phyloP scores from a whole-genome alignment of 345 rosid genomes.

The Eutrema japonicum region DNA sequence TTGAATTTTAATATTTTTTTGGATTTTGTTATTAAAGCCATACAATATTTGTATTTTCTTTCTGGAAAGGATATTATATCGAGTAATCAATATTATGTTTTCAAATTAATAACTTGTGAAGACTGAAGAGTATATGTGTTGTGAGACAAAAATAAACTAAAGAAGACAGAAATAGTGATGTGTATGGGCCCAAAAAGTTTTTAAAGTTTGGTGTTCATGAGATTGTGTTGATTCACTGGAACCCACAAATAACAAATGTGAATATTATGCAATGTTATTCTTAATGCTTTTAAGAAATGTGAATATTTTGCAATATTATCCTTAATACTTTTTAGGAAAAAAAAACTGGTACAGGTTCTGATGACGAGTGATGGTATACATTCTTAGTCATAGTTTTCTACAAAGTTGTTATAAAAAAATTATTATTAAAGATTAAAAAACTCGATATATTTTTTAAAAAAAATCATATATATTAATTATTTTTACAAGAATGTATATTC shows the following conservation, averaged over 20 bases:
- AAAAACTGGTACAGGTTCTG: constrained; percentile 17
- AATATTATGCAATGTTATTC: constrained; percentile 25
- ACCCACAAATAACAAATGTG: constrained; percentile 43
- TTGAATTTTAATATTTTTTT: constrained; percentile 12
- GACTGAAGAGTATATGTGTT: neutral
- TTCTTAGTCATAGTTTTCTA: too few species aligned
- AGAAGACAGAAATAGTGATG: constrained; percentile 10
- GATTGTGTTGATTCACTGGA: constrained; percentile 43
- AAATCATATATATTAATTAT: too few species aligned
- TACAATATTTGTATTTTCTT: constrained; percentile 26
- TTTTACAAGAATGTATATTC: too few species aligned
- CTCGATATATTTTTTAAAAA: too few species aligned
- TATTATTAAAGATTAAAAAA: too few species aligned
- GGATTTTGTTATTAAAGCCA: constrained; percentile 10
- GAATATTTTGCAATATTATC: constrained; percentile 13
- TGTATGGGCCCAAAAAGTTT: constrained; percentile 41
- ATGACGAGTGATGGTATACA: neutral
- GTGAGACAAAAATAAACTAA: neutral
- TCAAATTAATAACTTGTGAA: neutral
- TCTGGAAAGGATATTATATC: constrained; percentile 9
- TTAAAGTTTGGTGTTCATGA: constrained; percentile 40
- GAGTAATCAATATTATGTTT: constrained; percentile 26
- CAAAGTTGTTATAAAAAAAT: too few species aligned
- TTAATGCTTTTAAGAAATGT: constrained; percentile 10
- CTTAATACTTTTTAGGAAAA: too few species aligned